phyloP scores from a whole-genome alignment of 2,329 filamentous ascomycete species.

The Drechslerella dactyloides region DNA sequence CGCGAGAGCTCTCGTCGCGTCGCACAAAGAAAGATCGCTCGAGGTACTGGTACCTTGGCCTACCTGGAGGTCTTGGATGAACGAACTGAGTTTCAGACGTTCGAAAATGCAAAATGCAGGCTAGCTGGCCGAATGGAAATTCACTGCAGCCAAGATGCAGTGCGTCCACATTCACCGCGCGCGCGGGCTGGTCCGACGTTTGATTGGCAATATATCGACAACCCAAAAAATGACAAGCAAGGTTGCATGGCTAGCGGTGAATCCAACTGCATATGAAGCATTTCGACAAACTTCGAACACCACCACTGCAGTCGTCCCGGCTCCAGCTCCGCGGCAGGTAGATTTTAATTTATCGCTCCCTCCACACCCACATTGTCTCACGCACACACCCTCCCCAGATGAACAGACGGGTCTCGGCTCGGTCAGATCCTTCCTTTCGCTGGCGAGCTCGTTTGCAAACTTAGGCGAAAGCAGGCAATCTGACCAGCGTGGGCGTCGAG shows the following conservation, averaged over 20 bases:
- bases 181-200: constrained; percentile 2
- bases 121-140: background rate
- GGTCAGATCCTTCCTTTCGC: no score
- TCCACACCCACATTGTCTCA: no score
- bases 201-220: background rate
- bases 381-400: no score
- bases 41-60: background rate
- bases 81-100: background rate
- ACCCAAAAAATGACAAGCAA: constrained; percentile 10
- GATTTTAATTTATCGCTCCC: no score
- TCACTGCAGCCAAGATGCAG: background rate
- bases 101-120: background rate
- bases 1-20: background rate
- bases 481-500: no score
- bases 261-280: constrained; percentile 39
- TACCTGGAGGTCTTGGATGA: no score
- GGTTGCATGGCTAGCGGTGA: constrained; percentile 27
- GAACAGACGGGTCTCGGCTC: no score
- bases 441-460: no score
- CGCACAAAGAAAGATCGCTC: background rate
- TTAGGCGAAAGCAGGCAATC: no score
- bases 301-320: background rate
- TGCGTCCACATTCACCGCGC: background rate
- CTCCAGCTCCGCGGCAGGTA: no score
- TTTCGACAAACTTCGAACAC: constrained; percentile 1